phyloP scores from a whole-genome alignment of 176 grass and related monocot genomes.

The Musa schizocarpa region DNA sequence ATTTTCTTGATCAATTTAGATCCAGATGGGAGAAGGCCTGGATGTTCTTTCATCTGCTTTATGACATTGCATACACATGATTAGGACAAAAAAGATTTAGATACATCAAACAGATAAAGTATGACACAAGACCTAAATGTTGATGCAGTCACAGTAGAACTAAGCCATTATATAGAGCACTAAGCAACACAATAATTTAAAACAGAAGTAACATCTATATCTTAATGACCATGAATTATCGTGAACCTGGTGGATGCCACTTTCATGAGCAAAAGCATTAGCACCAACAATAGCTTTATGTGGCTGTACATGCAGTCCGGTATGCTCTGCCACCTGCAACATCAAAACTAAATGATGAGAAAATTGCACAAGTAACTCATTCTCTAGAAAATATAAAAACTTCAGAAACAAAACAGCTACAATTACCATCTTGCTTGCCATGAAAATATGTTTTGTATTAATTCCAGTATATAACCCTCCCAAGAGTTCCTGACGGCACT shows the following conservation, averaged over 20 bases:
- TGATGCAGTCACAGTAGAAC: too few species aligned
- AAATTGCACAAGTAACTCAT: conserved; percentile 15
- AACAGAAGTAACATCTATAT: not conserved
- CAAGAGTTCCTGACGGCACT: conserved; percentile 67
- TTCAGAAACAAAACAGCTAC: conserved; percentile 8
- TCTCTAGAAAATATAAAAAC: not conserved
- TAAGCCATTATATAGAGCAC: too few species aligned
- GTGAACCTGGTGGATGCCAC: conserved; percentile 94
- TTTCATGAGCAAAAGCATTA: conserved; percentile 99
- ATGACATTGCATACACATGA: too few species aligned
- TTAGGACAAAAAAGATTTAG: too few species aligned
- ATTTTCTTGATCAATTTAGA: too few species aligned
- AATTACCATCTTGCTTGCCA: conserved; percentile 89
- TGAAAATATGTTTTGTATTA: conserved; percentile 68
- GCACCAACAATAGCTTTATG: conserved; percentile 99
- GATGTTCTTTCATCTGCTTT: too few species aligned
- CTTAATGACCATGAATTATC: not conserved
- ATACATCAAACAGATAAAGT: too few species aligned
- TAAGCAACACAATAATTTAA: too few species aligned
- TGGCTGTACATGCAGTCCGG: conserved; percentile 78
- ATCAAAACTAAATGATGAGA: not conserved
- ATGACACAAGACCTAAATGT: too few species aligned
- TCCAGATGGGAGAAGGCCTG: too few species aligned
- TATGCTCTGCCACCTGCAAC: conserved; percentile 90
- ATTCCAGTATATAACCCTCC: conserved; percentile 83